Base-by-base conservation (phyloP, 1,284 basidiomycete genomes). In the Pseudozyma flocculosa region DNA sequence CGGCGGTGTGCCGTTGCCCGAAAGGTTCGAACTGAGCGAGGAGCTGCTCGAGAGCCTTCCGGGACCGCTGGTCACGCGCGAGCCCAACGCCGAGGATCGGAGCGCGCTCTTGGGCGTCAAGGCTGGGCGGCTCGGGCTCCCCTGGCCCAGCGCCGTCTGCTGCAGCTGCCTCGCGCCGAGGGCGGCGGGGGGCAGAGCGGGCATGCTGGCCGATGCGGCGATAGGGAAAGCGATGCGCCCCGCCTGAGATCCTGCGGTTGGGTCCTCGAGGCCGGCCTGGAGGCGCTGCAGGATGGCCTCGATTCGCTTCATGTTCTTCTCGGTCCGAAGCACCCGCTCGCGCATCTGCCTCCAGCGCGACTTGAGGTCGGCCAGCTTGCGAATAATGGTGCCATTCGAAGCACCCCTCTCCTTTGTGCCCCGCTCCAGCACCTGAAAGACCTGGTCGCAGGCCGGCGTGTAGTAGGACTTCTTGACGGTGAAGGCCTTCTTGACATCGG, bases 331-430 rank as follows among this genome's bases (percentile, higher is more conserved):
- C 70, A 92, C 88, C 48, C 87, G 84, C 50, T 90, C 89, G 57
- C 84, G 84, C 38, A 92, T 80, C 61, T 83, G 86, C 61, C 84
- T 84, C 91, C 90, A 93, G 43, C 89, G 84, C 68, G 88, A 85
- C 22, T 87, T 88, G 51, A 88, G 88, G 73, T 92, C 90, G 10
- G 87, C 87, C 72, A 88, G 89, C 59, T 90, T 83, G 52, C 92
- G 84, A 49, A 96, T 79, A 23, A 91, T 89, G 80, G 94, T 92
- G 2, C 94, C 94, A 62, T 97, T 96, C 82, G 90, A 91, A 17
- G 92, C 94, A 1, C 89, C 86, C 45, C 91, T 85, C 62, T 94
- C 90, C 55, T 85, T 84, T 26, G 96, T 88, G 36, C 90, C 90
- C 77, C 90, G 93, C 75, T 92, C 90, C 70, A 96, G 88, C 68